Conservation (phyloP, 2,329 filamentous ascomycete species). For the Whalleya microplaca region DNA sequence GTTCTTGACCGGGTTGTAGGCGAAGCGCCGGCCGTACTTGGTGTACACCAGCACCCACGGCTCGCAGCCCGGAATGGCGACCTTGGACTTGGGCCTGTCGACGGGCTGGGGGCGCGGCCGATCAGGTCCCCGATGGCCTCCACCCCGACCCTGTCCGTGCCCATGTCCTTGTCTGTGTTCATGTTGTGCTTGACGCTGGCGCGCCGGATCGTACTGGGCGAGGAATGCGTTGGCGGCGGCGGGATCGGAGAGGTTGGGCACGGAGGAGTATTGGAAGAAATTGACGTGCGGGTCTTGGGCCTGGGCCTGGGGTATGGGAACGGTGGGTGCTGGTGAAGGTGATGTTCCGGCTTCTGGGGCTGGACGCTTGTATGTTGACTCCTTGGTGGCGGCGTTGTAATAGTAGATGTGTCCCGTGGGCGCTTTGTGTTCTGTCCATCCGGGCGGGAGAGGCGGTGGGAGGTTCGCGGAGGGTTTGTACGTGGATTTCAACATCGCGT, state of each 20-base stretch:
- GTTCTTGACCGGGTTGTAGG: constrained; percentile 84
- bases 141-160: constrained; percentile 48
- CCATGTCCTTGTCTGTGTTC: constrained; percentile 44
- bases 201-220: constrained; percentile 52
- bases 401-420: constrained; percentile 88
- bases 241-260: constrained; percentile 56
- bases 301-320: constrained; percentile 15
- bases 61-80: constrained; percentile 76
- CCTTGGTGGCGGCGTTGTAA: constrained; percentile 79
- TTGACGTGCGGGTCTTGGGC: constrained; percentile 39
- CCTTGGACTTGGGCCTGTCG: constrained; percentile 81
- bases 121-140: constrained; percentile 59
- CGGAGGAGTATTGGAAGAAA: constrained; percentile 47
- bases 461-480: constrained; percentile 60
- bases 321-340: constrained; percentile 19
- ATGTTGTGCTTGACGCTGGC: constrained; percentile 42
- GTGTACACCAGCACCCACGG: constrained; percentile 95
- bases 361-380: constrained; percentile 88
- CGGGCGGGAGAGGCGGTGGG: constrained; percentile 68
- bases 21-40: constrained; percentile 85
- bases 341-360: constrained; percentile 28
- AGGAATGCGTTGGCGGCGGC: constrained; percentile 64
- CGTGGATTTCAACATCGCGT: constrained; percentile 83
- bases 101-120: constrained; percentile 68
- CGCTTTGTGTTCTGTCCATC: constrained; percentile 93